These are phyloP conservation scores for Chionographis japonica DNA, from an alignment of 106 monocot genomes.

Conservation along the genomic window DNA sequence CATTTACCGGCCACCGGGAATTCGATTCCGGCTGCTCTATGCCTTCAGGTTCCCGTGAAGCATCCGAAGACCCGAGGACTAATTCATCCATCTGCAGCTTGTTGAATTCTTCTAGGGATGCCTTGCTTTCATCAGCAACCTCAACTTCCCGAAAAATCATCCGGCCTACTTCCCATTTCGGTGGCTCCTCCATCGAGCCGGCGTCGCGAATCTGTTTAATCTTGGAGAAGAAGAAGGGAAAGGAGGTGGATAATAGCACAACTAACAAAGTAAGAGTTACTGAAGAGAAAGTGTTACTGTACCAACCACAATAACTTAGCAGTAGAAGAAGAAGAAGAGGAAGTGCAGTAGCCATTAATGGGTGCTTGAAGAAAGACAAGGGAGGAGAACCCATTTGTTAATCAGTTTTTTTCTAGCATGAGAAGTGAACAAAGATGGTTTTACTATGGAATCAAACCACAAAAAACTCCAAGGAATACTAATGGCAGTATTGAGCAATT, in stretches of 20 bases:
- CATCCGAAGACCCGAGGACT: too few relatives aligned
- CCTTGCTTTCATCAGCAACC: background rate
- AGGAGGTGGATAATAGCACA: constrained; percentile 21
- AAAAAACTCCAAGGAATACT: too few relatives aligned
- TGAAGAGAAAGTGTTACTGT: constrained; percentile 15
- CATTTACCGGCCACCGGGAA: background rate
- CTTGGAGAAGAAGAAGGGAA: constrained; percentile 30
- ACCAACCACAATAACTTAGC: constrained; percentile 4
- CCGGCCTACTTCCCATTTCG: background rate
- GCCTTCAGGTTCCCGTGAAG: background rate
- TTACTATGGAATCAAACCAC: background rate
- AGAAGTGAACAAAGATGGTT: background rate
- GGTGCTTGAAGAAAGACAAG: constrained; percentile 12
- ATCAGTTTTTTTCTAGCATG: constrained; percentile 1
- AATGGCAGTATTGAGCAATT: background rate
- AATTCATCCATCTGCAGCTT: too few relatives aligned
- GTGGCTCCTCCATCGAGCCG: background rate
- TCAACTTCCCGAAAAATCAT: background rate
- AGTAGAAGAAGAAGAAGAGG: constrained; percentile 20
- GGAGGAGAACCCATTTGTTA: constrained; percentile 12
- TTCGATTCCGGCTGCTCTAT: background rate
- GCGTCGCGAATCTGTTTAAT: constrained; percentile 8
- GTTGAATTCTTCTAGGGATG: background rate
- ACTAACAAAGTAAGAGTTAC: constrained; percentile 22
- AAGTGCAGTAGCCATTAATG: constrained; percentile 16